A percentile compares a stretch with the other conserved stretches of the same genome.
These are phyloP conservation scores for Neoscytalidium dimidiatum DNA, from an alignment of 2,329 filamentous ascomycete genomes.

Conservation along the genomic window DNA sequence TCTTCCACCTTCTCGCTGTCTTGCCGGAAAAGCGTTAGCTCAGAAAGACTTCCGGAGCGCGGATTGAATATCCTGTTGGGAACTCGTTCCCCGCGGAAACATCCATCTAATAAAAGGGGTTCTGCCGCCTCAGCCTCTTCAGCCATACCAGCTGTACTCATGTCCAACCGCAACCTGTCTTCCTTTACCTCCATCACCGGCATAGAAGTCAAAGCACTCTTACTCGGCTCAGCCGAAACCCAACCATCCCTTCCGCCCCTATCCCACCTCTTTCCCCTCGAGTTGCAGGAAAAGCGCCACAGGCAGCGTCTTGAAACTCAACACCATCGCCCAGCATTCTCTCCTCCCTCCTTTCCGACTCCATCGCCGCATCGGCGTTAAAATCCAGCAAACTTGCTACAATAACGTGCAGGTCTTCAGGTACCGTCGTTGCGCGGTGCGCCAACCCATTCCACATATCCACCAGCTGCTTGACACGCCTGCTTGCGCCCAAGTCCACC, in stretches of 20 bases:
- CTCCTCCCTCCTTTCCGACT: background rate
- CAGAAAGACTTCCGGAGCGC: background rate
- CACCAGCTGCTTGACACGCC: constrained; percentile 14
- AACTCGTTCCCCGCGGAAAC: background rate
- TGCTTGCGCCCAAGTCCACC: background rate
- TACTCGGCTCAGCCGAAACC: constrained; percentile 9
- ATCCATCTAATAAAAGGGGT: background rate
- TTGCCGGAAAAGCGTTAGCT: background rate
- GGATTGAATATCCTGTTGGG: background rate
- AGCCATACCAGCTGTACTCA: no score
- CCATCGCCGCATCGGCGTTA: constrained; percentile 15
- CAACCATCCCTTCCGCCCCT: constrained; percentile 16
- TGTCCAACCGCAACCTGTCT: background rate
- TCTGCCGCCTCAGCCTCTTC: background rate
- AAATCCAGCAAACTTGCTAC: constrained; percentile 23
- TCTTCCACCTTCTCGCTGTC: background rate
- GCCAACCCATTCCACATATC: constrained; percentile 23
- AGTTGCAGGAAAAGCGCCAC: constrained; percentile 22
- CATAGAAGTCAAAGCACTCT: background rate
- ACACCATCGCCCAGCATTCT: constrained; percentile 18
- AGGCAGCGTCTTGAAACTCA: constrained; percentile 19
- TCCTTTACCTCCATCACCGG: background rate
- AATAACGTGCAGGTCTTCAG: constrained; percentile 22
- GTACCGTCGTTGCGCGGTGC: constrained; percentile 22
- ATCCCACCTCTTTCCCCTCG: background rate